phyloP scores from a whole-genome alignment of 2,329 filamentous ascomycete species.

The Zasmidium cellare region DNA sequence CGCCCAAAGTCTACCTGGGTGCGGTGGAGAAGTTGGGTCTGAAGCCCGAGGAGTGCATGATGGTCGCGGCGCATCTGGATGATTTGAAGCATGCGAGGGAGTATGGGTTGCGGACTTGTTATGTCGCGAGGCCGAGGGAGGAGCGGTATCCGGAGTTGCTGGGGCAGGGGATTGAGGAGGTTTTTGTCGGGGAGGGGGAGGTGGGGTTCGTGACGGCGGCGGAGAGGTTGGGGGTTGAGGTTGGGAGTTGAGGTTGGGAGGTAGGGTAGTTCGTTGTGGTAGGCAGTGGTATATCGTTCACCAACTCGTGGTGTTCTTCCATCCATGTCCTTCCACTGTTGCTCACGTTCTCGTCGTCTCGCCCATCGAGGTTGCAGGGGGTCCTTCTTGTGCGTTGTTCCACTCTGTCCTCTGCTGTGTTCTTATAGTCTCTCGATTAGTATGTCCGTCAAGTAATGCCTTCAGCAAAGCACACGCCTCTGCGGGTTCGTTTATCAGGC shows the following conservation, averaged over 20 bases:
- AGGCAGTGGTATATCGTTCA: too few relatives aligned
- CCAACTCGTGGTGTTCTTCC: too few relatives aligned
- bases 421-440: not conserved
- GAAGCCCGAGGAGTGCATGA: conserved; percentile 62
- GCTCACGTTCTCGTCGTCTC: not conserved
- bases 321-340: not conserved
- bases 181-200: conserved; percentile 57
- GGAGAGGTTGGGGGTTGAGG: conserved; percentile 34
- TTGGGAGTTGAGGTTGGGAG: not conserved
- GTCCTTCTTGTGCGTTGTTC: too few relatives aligned
- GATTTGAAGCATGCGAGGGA: conserved; percentile 68
- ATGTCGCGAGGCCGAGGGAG: conserved; percentile 68
- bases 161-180: conserved; percentile 63
- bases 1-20: conserved; percentile 66
- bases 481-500: too few relatives aligned
- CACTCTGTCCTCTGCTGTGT: too few relatives aligned
- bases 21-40: conserved; percentile 61
- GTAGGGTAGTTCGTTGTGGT: not conserved
- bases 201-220: conserved; percentile 52
- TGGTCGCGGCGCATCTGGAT: conserved; percentile 74
- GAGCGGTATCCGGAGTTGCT: conserved; percentile 60
- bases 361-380: too few relatives aligned
- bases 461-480: not conserved
- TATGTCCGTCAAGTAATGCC: not conserved
- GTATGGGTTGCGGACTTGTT: conserved; percentile 69